phyloP scores from a whole-genome alignment of 306 rosid genomes.

The Malus domestica region ASM211411v1 NC_041794.1:35519501-35520000 shows the following conservation, averaged over 20 bases:
- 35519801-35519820: not conserved
- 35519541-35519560: too few relatives aligned
- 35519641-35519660: too few relatives aligned
- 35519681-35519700: too few relatives aligned
- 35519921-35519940: not conserved
- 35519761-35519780: not conserved
- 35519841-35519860: not conserved
- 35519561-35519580: too few relatives aligned
- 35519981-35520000: constrained; percentile 44
- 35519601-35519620: too few relatives aligned
- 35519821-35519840: not conserved
- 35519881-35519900: not conserved
- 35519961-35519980: constrained; percentile 4
- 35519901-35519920: not conserved
- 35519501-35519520: too few relatives aligned
- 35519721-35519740: not conserved
- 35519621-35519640: too few relatives aligned
- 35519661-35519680: not conserved
- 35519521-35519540: too few relatives aligned
- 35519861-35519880: not conserved
- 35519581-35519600: too few relatives aligned
- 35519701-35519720: not conserved
- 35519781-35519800: not conserved
- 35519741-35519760: not conserved
- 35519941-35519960: not conserved